Percentiles rank a stretch among this genome's conserved stretches.
Evolutionary conservation across 73 alveolate species (phyloP).

Genomic region (Durusdinium trenchii): DNA sequence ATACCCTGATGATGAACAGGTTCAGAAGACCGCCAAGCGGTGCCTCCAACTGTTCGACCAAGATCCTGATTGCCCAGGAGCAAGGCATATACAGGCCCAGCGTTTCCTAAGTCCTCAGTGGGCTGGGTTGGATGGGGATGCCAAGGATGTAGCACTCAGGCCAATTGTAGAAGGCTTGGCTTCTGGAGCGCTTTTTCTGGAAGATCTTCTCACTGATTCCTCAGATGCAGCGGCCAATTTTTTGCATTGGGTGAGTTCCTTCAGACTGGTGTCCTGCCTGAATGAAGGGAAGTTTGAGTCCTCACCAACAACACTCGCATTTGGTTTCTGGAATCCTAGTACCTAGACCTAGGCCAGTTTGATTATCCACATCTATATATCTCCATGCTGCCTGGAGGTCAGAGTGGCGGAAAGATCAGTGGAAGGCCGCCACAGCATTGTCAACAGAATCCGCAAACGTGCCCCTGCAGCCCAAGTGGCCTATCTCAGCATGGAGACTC

Average conservation of each 20-base stretch:
- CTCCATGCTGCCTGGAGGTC: too few species aligned
- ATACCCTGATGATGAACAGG: not conserved
- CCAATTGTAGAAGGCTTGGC: not conserved
- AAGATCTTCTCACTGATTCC: not conserved
- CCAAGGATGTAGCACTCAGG: not conserved
- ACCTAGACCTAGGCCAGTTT: too few species aligned
- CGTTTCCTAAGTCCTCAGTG: not conserved
- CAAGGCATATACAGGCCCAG: not conserved
- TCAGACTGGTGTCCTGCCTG: not conserved
- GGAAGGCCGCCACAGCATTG: not conserved
- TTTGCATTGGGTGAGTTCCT: not conserved
- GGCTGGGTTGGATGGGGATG: not conserved
- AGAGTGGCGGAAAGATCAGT: not conserved
- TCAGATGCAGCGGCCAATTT: not conserved
- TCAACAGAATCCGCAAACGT: not conserved
- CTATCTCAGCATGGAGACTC: not conserved
- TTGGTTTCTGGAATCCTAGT: too few species aligned
- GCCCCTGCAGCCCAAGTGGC: not conserved
- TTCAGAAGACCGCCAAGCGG: not conserved
- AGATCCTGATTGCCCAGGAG: not conserved
- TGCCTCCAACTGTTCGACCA: not conserved
- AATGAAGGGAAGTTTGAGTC: too few species aligned
- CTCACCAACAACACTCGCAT: too few species aligned
- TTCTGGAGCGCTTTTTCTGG: not conserved
- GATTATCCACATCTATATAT: too few species aligned